phyloP scores from a whole-genome alignment of 2,329 filamentous ascomycete species.

The Septoria linicola region DNA sequence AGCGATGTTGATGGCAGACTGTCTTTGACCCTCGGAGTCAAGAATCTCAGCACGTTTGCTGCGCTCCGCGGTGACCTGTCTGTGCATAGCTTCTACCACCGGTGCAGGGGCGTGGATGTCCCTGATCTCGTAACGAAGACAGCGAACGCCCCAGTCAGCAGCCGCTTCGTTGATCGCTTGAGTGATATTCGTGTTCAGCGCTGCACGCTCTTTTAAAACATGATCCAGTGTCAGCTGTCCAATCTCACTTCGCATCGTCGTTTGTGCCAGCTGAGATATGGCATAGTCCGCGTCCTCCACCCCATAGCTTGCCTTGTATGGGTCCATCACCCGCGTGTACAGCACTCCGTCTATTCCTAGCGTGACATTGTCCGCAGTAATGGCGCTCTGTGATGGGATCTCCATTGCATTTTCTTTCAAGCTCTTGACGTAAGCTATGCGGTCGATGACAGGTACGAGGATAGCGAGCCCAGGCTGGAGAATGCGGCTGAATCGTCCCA shows the following conservation, averaged over 20 bases:
- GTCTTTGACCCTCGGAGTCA: slow-evolving; percentile 93
- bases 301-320: slow-evolving; percentile 97
- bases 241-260: slow-evolving; percentile 98
- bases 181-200: slow-evolving; percentile 98
- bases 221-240: slow-evolving; percentile 95
- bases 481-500: slow-evolving; percentile 96
- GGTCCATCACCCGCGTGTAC: slow-evolving; percentile 94
- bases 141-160: slow-evolving; percentile 94
- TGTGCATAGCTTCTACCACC: slow-evolving; percentile 96
- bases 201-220: slow-evolving; percentile 93
- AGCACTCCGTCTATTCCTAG: slow-evolving; percentile 93
- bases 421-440: slow-evolving; percentile 96
- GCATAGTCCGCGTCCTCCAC: slow-evolving; percentile 99
- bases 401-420: slow-evolving; percentile 95
- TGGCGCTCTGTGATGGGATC: slow-evolving; percentile 95
- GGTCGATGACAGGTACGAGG: slow-evolving; percentile 84
- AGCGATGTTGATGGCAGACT: slow-evolving; percentile 97
- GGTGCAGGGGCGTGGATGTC: slow-evolving; percentile 94
- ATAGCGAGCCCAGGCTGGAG: slow-evolving; percentile 88
- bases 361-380: slow-evolving; percentile 97
- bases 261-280: slow-evolving; percentile 96
- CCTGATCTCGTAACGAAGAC: slow-evolving; percentile 93
- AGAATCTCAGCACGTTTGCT: slow-evolving; percentile 97
- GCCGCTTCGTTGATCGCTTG: slow-evolving; percentile 97
- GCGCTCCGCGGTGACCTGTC: slow-evolving; percentile 94